Conservation (phyloP, 108 stramenopile species). For the Discostella pseudostelligera region DNA sequence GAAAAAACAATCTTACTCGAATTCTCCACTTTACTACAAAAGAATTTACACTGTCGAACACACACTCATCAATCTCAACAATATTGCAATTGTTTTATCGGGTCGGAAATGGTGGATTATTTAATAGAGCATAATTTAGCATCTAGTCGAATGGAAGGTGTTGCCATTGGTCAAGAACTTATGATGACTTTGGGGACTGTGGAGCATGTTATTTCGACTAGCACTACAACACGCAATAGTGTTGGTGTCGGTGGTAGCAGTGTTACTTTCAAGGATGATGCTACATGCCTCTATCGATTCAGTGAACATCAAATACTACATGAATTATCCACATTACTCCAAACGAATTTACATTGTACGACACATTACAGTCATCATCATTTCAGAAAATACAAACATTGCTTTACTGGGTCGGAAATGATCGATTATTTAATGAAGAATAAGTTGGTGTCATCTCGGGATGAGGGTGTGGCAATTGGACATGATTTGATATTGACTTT, state of each 20-base stretch:
- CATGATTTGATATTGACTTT: constrained; percentile 14
- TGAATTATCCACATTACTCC: constrained; percentile 32
- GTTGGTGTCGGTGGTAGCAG: no score
- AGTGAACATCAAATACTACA: not conserved
- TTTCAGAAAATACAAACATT: constrained; percentile 54
- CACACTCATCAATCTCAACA: constrained; percentile 48
- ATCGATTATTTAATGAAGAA: constrained; percentile 58
- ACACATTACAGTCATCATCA: constrained; percentile 45
- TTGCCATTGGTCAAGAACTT: constrained; percentile 42
- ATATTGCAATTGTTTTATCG: constrained; percentile 63
- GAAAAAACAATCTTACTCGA: not conserved
- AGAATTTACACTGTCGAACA: constrained; percentile 37
- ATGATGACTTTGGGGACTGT: constrained; percentile 12
- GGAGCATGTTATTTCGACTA: constrained; percentile 35
- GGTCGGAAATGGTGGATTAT: constrained; percentile 63
- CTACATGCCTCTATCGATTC: no score
- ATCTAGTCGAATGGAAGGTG: constrained; percentile 53
- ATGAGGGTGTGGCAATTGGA: constrained; percentile 61
- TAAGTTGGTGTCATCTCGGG: constrained; percentile 41
- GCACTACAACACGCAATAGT: no score
- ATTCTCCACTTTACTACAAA: constrained; percentile 32
- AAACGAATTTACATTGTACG: constrained; percentile 29
- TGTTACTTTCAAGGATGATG: no score
- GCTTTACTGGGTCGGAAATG: constrained; percentile 63
- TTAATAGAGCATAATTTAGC: constrained; percentile 47